Base-by-base conservation (phyloP, 202 grass and related monocot species). In the Zoysia matrella region DNA sequence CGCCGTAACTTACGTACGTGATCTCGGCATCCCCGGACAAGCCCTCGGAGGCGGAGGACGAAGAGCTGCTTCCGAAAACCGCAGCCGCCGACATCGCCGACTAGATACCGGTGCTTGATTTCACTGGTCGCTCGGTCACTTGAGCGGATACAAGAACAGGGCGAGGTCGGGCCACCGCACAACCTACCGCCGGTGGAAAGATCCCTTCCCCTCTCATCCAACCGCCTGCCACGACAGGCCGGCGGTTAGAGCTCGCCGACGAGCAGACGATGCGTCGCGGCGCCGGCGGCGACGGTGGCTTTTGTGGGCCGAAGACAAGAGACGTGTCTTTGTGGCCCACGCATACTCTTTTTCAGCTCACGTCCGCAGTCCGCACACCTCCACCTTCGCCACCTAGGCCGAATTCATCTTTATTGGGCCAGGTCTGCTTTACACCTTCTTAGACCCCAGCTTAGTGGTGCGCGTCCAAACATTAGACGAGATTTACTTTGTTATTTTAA, bases 1-100 rank as follows among this genome's bases (percentile, higher is more conserved):
- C 95, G 30, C 90, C 95, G 58, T 98, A 98, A 82, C 86, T 93
- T 70, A 93, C 88, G 47, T 93, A 98, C 45, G 86, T 41, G 74
- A 98, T 91, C 69, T 86, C 88, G 11, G 63, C 66, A 3, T 3
- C 8, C 16, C 42, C 51, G 2, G 8, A 57, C 61, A 60, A 67
- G 3, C 52, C 65, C n/a, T 61, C 64, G 12, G 73, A 57, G 50
- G 8, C 1, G n/a, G 51, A 2, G 6, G 64, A 18, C 22, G 50
- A 6, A 43, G 50, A 7, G 52, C 43, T 4, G 44, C 62, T 15
- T 36, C 71, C 78, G 1, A 7, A 58, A 18, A 58, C 55, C 15
- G 82, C 74, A 41, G 18, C 43, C 42, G 41, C 55, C 65, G 44
- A 78, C 61, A 82, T 78, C 60, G 75, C 80, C 55, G 80, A 60